These are phyloP conservation scores for Colletotrichum cereale DNA, from an alignment of 2,329 filamentous ascomycete genomes.

Conservation along the genomic window DNA sequence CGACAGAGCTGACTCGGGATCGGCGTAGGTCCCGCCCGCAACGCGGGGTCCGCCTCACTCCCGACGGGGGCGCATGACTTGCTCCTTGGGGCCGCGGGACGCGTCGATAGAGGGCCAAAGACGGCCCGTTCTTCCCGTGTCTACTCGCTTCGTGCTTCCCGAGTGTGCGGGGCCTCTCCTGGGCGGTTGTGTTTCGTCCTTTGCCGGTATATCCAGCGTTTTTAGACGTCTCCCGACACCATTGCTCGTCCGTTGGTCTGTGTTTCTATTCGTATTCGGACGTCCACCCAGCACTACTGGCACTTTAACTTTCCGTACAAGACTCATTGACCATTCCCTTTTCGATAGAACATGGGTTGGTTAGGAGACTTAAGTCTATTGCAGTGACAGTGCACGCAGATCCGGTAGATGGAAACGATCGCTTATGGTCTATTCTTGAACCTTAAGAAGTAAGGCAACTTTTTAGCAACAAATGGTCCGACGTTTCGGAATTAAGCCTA, in stretches of 20 bases:
- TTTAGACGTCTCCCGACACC: not conserved
- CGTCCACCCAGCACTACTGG: no score
- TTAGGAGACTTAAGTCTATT: not conserved
- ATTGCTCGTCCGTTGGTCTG: slow-evolving; percentile 12
- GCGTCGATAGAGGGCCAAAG: not conserved
- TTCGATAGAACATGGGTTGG: slow-evolving; percentile 10
- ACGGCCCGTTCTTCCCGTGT: slow-evolving; percentile 12
- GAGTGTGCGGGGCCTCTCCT: not conserved
- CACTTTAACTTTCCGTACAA: no score
- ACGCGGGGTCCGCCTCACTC: not conserved
- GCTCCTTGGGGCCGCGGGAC: not conserved
- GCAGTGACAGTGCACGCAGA: not conserved
- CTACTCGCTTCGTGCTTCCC: not conserved
- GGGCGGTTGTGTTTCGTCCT: slow-evolving; percentile 5
- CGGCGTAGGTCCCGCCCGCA: not conserved
- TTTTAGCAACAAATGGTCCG: not conserved
- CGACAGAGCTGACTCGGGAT: slow-evolving; percentile 3
- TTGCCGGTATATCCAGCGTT: slow-evolving; percentile 1
- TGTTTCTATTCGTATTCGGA: not conserved
- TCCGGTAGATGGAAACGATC: not conserved
- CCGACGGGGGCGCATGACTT: not conserved
- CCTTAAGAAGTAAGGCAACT: not conserved
- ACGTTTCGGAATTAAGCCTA: no score
- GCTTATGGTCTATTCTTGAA: not conserved
- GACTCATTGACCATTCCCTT: not conserved